Evolutionary conservation across 352 stramenopile species (phyloP).

Genomic region (Globisporangium megalacanthum): DNA sequence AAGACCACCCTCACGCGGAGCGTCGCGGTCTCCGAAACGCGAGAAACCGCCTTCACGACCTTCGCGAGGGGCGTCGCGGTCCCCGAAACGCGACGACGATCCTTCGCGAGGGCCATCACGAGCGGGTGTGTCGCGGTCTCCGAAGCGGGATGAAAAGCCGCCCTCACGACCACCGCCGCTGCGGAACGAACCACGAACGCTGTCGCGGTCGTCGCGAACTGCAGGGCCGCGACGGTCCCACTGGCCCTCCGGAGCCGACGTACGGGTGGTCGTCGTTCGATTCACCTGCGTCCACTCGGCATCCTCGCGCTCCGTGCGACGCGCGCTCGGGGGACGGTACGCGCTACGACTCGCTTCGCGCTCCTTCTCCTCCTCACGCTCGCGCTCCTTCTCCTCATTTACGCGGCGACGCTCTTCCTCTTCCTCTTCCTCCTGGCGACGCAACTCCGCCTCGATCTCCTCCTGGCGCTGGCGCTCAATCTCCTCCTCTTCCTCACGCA

Average conservation of each 20-base stretch:
- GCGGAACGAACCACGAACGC: conserved; percentile 12
- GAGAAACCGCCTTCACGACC: conserved; percentile 19
- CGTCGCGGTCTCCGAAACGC: conserved; percentile 28
- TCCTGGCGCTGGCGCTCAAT: conserved; percentile 47
- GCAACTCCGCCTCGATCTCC: conserved; percentile 60
- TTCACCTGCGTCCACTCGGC: conserved; percentile 68
- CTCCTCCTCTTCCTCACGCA: conserved; percentile 55
- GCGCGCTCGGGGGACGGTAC: conserved; percentile 20
- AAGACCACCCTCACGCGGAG: conserved; percentile 21
- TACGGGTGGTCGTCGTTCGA: conserved; percentile 19
- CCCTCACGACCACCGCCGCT: conserved; percentile 4
- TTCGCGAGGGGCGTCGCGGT: conserved; percentile 29
- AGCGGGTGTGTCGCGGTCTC: conserved; percentile 4
- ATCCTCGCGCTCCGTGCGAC: conserved; percentile 37
- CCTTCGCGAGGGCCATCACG: background rate
- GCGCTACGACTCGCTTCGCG: conserved; percentile 15
- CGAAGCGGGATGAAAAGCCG: conserved; percentile 17
- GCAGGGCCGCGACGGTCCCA: conserved; percentile 56
- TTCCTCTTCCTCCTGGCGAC: conserved; percentile 61
- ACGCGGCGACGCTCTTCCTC: conserved; percentile 30
- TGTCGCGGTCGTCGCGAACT: conserved; percentile 29
- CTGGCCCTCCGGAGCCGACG: conserved; percentile 40
- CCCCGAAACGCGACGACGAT: conserved; percentile 18
- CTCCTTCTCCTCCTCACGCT: conserved; percentile 36
- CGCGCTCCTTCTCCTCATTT: conserved; percentile 38